Percentiles rank a stretch among this genome's conserved stretches.
Conservation (phyloP, 768 basidiomycete genomes). For the Lactifluus pinguis region DNA sequence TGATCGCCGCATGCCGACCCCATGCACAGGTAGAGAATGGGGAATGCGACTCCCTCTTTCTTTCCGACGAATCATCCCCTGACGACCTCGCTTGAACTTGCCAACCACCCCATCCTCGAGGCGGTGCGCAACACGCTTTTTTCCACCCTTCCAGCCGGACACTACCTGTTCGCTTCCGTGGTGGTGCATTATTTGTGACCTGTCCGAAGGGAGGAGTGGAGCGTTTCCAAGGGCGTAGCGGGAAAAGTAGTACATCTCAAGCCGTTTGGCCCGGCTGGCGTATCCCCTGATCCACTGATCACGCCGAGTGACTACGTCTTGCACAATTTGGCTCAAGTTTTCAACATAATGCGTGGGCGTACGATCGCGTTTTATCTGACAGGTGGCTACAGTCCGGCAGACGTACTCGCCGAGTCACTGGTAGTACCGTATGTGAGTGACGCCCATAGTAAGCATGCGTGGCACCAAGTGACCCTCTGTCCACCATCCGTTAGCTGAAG, state of each 20-base stretch:
- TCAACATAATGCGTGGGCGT: conserved; percentile 63
- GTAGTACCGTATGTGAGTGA: conserved; percentile 59
- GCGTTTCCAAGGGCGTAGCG: conserved; percentile 50
- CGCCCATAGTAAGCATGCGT: neutral
- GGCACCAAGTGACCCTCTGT: neutral
- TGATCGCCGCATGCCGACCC: conserved; percentile 65
- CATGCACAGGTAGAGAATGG: conserved; percentile 44
- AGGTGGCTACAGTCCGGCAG: conserved; percentile 65
- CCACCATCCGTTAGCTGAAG: conserved; percentile 45
- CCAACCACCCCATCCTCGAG: conserved; percentile 75
- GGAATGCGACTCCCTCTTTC: conserved; percentile 57
- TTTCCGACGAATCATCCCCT: conserved; percentile 67
- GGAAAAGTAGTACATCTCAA: conserved; percentile 55
- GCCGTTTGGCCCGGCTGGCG: conserved; percentile 48
- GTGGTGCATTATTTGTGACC: conserved; percentile 54
- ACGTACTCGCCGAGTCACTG: conserved; percentile 57
- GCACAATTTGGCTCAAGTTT: conserved; percentile 58
- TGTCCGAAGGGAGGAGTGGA: conserved; percentile 49
- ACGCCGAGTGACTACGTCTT: conserved; percentile 67
- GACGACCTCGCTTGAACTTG: conserved; percentile 68
- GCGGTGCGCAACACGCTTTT: conserved; percentile 65
- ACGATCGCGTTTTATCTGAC: conserved; percentile 71
- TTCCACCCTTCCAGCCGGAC: conserved; percentile 55
- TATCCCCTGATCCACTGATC: conserved; percentile 53
- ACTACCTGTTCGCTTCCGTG: conserved; percentile 71